Percentiles rank a stretch among this genome's conserved stretches.
Evolutionary conservation across 1,139 yeast genomes (phyloP).

Genomic region (Geotrichum fermentans): DNA sequence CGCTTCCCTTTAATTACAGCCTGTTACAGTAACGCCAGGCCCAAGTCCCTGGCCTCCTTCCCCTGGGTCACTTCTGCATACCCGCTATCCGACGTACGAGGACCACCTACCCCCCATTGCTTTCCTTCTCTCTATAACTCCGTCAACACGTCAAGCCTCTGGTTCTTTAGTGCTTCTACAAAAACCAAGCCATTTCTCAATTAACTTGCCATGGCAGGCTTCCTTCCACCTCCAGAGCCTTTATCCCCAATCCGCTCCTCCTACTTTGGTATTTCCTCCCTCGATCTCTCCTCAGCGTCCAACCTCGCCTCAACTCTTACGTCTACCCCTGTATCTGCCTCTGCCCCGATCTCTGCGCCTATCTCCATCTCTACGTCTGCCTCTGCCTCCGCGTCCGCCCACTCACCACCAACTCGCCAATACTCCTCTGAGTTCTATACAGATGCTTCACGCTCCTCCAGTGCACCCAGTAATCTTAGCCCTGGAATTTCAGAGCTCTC

Average conservation of each 20-base stretch:
- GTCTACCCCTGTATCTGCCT: neutral
- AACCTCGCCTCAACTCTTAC: neutral
- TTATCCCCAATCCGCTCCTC: conserved; percentile 30
- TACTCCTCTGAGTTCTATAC: neutral
- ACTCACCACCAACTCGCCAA: neutral
- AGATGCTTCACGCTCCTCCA: conserved; percentile 1
- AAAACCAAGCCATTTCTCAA: no score
- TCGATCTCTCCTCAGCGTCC: conserved; percentile 9
- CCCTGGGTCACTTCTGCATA: no score
- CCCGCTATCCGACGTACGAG: no score
- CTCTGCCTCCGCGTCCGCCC: neutral
- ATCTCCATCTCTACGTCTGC: neutral
- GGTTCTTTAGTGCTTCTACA: no score
- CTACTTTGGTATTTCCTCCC: conserved; percentile 24
- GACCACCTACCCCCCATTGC: no score
- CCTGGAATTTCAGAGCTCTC: conserved; percentile 2
- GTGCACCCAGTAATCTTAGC: neutral
- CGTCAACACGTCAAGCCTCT: no score
- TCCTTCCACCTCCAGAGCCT: conserved; percentile 32
- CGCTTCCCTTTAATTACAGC: no score
- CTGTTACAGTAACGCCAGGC: no score
- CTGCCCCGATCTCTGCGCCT: neutral
- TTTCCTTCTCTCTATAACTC: no score
- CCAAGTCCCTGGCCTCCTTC: no score
- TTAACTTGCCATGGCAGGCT: conserved; percentile 32